Conservation (phyloP, 164 flowering plant species). For the Stephania yunnanensis region DNA sequence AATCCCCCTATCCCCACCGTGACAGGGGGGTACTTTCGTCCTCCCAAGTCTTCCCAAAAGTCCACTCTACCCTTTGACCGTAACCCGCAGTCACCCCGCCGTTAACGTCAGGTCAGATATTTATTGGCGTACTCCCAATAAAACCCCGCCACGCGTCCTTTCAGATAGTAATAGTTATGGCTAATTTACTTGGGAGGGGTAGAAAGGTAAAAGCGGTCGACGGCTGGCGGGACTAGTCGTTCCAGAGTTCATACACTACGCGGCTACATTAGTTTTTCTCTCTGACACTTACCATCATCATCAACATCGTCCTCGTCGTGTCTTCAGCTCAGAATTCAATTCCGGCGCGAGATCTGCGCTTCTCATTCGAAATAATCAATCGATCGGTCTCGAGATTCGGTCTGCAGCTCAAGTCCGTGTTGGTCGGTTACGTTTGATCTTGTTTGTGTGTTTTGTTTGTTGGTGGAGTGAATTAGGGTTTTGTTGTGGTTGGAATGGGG, state of each 20-base stretch:
- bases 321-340: not conserved
- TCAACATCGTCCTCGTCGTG: too few relatives aligned
- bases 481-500: constrained; percentile 33
- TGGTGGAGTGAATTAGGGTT: not conserved
- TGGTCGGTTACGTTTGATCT: not conserved
- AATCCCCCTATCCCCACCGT: not conserved
- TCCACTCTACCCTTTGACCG: not conserved
- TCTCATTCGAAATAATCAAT: not conserved
- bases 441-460: not conserved
- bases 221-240: constrained; percentile 4
- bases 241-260: not conserved
- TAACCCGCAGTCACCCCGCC: not conserved
- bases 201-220: not conserved
- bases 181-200: not conserved
- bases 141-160: too few relatives aligned
- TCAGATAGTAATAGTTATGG: too few relatives aligned
- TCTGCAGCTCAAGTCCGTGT: not conserved
- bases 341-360: not conserved
- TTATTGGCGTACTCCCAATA: too few relatives aligned
- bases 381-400: not conserved
- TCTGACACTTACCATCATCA: not conserved
- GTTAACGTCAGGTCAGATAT: not conserved
- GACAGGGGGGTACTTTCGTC: not conserved
- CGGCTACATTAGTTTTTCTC: not conserved
- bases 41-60: not conserved